Evolutionary conservation across 2,329 filamentous ascomycete species (phyloP).

Genomic region (Pseudogymnoascus verrucosus): DNA sequence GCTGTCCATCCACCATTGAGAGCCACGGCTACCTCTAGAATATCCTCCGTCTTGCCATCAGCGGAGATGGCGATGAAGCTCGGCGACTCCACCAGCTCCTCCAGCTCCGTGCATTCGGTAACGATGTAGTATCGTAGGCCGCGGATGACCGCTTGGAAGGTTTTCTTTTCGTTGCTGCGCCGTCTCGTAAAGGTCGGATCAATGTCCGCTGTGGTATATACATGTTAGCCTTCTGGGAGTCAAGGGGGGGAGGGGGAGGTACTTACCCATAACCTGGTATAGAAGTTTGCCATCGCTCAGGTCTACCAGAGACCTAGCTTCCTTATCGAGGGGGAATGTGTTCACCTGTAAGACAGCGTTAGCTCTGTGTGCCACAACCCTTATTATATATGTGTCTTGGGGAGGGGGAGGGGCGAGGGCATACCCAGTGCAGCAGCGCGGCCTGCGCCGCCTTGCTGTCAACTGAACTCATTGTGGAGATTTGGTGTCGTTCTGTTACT

Average conservation of each 20-base stretch:
- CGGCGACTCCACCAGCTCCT: conserved; percentile 43
- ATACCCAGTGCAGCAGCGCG: conserved; percentile 50
- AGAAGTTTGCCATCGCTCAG: conserved; percentile 29
- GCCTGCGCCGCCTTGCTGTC: conserved; percentile 38
- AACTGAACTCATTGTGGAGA: conserved; percentile 31
- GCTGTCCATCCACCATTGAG: not conserved
- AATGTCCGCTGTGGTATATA: conserved; percentile 48
- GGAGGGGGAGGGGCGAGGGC: conserved; percentile 18
- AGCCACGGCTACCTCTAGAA: conserved; percentile 39
- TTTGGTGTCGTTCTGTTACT: conserved; percentile 9
- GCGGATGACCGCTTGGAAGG: conserved; percentile 46
- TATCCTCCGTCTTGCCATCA: conserved; percentile 45
- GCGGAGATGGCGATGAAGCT: conserved; percentile 52
- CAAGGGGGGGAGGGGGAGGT: not conserved
- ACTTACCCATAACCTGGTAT: conserved; percentile 32
- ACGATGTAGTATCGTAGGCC: conserved; percentile 49
- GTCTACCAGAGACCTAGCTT: conserved; percentile 25
- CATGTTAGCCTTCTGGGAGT: conserved; percentile 22
- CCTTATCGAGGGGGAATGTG: conserved; percentile 25
- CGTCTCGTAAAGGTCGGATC: conserved; percentile 49
- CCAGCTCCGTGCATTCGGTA: conserved; percentile 42
- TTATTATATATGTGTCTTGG: not conserved
- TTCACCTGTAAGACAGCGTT: conserved; percentile 26
- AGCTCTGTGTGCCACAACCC: conserved; percentile 14
- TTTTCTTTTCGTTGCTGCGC: conserved; percentile 44